phyloP scores from a whole-genome alignment of 2,329 filamentous ascomycete species.

The Alternaria atra region DNA sequence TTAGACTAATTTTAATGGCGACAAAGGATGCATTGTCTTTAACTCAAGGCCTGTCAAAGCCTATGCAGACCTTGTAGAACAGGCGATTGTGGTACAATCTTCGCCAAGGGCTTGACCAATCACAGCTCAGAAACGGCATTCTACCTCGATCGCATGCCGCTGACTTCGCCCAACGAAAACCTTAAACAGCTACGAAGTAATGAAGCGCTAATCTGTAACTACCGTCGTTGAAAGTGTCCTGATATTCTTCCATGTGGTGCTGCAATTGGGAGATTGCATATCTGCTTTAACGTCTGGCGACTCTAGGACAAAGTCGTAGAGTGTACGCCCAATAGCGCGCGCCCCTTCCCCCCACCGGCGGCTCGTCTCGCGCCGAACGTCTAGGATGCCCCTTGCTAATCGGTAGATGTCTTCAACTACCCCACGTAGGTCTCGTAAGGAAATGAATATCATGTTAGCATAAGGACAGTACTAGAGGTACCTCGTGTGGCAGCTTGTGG shows the following conservation, averaged over 20 bases:
- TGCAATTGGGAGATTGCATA: not conserved
- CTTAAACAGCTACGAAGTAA: constrained; percentile 17
- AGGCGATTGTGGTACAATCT: constrained; percentile 31
- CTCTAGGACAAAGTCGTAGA: not conserved
- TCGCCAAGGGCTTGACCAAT: constrained; percentile 34
- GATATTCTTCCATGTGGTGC: constrained; percentile 4
- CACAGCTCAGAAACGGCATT: constrained; percentile 30
- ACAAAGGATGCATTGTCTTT: constrained; percentile 18
- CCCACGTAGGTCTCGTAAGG: not conserved
- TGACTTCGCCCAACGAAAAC: constrained; percentile 37
- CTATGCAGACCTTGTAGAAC: constrained; percentile 36
- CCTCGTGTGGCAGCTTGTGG: not conserved
- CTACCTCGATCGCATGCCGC: constrained; percentile 35
- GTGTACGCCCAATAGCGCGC: constrained; percentile 9
- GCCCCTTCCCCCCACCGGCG: constrained; percentile 21
- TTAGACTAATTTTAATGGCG: not conserved
- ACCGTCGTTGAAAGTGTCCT: not conserved
- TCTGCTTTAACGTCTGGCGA: not conserved
- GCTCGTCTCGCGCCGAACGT: constrained; percentile 27
- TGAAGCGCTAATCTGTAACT: constrained; percentile 26
- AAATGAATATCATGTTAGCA: not conserved
- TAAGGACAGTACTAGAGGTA: not conserved
- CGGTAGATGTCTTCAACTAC: not conserved
- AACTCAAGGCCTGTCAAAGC: constrained; percentile 29
- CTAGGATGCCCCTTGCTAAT: constrained; percentile 16